A percentile compares a stretch with the other conserved stretches of the same genome.
Evolutionary conservation across 164 flowering plant species (phyloP).

Genomic region (Aristolochia contorta): DNA sequence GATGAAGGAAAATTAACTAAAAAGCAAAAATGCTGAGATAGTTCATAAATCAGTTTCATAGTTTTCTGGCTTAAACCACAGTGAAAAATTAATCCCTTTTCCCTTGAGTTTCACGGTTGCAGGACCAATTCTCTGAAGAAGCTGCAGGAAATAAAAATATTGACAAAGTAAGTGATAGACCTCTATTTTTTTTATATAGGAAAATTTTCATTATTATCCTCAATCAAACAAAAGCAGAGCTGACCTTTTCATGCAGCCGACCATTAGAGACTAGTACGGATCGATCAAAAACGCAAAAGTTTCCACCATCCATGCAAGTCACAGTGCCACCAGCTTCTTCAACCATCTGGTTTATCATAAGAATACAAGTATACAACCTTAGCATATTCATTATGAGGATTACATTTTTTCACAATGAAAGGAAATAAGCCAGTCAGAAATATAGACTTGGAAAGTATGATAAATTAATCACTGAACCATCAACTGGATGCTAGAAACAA

Average conservation of each 20-base stretch:
- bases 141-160: slow-evolving; percentile 32
- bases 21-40: background rate
- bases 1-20: too few species aligned
- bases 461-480: too few species aligned
- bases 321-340: slow-evolving; percentile 96
- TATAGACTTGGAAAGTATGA: too few species aligned
- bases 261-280: slow-evolving; percentile 90
- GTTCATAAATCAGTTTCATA: slow-evolving; percentile 56
- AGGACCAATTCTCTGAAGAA: slow-evolving; percentile 67
- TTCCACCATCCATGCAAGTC: slow-evolving; percentile 80
- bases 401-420: too few species aligned
- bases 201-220: background rate
- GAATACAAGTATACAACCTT: too few species aligned
- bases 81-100: slow-evolving; percentile 67
- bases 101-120: slow-evolving; percentile 75
- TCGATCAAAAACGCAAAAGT: slow-evolving; percentile 82
- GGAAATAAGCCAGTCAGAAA: too few species aligned
- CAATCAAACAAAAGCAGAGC: slow-evolving; percentile 2
- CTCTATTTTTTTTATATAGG: background rate
- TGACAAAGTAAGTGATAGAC: too few species aligned
- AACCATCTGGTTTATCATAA: slow-evolving; percentile 49
- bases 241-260: slow-evolving; percentile 59
- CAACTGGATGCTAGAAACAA: too few species aligned
- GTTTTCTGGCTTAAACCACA: slow-evolving; percentile 87
- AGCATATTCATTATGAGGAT: too few species aligned